Conservation (phyloP, 257 asterid species). For the Osmanthus fragrans region DNA sequence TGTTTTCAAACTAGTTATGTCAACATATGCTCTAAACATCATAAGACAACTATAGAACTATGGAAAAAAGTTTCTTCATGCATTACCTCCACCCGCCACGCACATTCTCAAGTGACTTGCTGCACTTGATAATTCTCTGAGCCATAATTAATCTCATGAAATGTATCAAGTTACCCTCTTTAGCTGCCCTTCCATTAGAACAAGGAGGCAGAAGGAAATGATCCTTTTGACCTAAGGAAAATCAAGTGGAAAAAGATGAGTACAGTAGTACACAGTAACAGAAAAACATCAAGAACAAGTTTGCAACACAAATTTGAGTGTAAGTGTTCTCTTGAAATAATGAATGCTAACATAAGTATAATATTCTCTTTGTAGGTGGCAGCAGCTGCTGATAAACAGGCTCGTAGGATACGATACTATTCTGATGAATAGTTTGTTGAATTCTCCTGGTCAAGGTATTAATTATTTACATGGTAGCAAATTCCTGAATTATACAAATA, state of each 20-base stretch:
- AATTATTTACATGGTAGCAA: conserved; percentile 24
- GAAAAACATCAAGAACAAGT: background rate
- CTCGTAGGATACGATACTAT: conserved; percentile 98
- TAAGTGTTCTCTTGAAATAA: background rate
- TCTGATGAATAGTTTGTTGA: conserved; percentile 90
- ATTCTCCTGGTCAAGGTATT: conserved; percentile 90
- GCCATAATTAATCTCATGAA: background rate
- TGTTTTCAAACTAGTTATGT: background rate
- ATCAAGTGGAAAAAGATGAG: background rate
- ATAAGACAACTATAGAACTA: background rate
- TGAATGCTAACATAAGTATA: conserved; percentile 11
- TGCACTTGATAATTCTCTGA: background rate
- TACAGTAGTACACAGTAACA: background rate
- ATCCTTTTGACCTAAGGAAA: background rate
- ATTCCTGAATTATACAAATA: background rate
- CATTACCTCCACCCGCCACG: background rate
- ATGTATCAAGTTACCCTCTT: background rate
- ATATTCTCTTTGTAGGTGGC: conserved; percentile 72
- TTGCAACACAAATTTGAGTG: background rate
- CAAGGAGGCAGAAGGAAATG: background rate
- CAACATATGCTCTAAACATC: background rate
- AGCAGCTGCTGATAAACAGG: conserved; percentile 95
- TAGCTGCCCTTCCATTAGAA: background rate
- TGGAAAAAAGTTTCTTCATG: background rate
- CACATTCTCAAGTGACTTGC: background rate